A percentile compares a stretch with the other conserved stretches of the same genome.
Evolutionary conservation across 768 basidiomycete species (phyloP).

Genomic region (Artomyces pyxidatus): DNA sequence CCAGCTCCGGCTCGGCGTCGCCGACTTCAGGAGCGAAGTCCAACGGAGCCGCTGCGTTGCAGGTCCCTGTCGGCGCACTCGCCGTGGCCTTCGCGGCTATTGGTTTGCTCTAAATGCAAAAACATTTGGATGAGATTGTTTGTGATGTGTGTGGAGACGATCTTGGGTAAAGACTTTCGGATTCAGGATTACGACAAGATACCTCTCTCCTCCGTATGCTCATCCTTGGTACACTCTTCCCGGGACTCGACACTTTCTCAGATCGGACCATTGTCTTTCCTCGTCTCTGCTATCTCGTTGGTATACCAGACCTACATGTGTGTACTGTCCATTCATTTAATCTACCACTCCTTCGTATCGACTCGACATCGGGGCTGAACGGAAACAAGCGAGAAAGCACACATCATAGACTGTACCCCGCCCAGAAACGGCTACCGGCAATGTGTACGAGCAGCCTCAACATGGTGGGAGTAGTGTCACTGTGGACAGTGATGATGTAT

Average conservation of each 20-base stretch:
- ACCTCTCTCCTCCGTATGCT: neutral
- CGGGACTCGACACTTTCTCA: neutral
- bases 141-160: too few species aligned
- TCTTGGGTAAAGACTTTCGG: too few species aligned
- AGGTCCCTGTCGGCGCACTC: conserved; percentile 10
- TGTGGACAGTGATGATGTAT: conserved; percentile 14
- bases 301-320: conserved; percentile 4
- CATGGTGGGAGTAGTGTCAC: conserved; percentile 7
- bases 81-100: conserved; percentile 11
- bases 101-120: conserved; percentile 12
- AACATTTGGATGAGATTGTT: too few species aligned
- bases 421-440: conserved; percentile 7
- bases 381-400: neutral
- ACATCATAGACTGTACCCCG: conserved; percentile 4
- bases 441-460: conserved; percentile 10
- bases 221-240: neutral
- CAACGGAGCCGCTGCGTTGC: conserved; percentile 3
- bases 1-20: neutral
- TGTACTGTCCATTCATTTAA: conserved; percentile 14
- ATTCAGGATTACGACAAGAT: too few species aligned
- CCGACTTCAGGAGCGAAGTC: neutral
- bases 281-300: neutral
- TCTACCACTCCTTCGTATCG: conserved; percentile 6
- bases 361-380: too few species aligned
- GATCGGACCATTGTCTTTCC: conserved; percentile 1